A percentile compares a stretch with the other conserved stretches of the same genome.
These are phyloP conservation scores for Fallopia convolvulus DNA, from an alignment of 148 eudicot species.

Conservation along the genomic window DNA sequence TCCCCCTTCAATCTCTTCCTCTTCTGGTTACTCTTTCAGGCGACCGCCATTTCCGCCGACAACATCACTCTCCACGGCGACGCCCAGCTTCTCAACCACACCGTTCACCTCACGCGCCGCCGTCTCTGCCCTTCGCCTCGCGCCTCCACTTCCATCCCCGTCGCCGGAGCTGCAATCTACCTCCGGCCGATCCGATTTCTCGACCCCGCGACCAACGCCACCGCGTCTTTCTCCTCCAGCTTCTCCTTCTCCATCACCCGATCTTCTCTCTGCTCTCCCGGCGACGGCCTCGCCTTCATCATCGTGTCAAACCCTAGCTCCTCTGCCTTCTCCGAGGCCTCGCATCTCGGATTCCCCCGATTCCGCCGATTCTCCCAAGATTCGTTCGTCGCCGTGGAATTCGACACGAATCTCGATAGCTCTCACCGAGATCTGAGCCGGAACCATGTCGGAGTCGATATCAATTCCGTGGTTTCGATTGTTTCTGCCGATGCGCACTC, in stretches of 20 bases:
- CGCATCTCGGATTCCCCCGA: conserved; percentile 43
- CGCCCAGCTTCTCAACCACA: conserved; percentile 27
- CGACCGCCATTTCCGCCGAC: conserved; percentile 14
- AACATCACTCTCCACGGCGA: conserved; percentile 48
- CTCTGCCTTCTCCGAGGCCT: conserved; percentile 31
- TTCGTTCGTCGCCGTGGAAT: conserved; percentile 28
- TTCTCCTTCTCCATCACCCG: conserved; percentile 46
- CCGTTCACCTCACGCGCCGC: conserved; percentile 30
- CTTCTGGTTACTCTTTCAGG: background rate
- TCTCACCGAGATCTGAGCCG: conserved; percentile 19
- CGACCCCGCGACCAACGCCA: conserved; percentile 25
- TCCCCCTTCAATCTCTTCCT: background rate
- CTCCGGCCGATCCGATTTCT: conserved; percentile 39
- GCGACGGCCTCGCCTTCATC: conserved; percentile 61
- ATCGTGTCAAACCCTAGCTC: conserved; percentile 38
- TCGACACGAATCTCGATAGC: conserved; percentile 34
- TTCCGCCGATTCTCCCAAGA: conserved; percentile 16
- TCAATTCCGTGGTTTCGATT: conserved; percentile 23
- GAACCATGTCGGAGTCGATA: conserved; percentile 34
- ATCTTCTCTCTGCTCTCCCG: conserved; percentile 33
- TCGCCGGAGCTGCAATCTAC: conserved; percentile 29
- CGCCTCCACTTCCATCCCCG: conserved; percentile 15
- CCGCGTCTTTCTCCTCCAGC: conserved; percentile 40
- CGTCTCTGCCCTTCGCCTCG: conserved; percentile 15
- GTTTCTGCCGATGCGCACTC: conserved; percentile 9